Evolutionary conservation across 192 early-diverging fungal species (phyloP).

Genomic region (Backusella tuberculispora): DNA sequence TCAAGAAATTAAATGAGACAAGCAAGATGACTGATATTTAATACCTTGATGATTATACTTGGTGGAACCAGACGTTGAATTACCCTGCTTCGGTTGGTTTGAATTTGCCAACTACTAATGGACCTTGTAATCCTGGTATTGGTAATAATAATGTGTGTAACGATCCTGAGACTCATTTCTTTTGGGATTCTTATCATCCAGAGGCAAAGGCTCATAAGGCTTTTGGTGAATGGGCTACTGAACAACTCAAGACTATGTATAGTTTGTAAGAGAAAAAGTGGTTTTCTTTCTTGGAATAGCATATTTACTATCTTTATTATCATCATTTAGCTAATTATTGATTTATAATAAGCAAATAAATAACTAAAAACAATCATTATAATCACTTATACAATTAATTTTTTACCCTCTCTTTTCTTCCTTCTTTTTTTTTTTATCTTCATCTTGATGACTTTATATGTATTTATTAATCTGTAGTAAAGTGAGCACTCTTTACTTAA

Average conservation of each 20-base stretch:
- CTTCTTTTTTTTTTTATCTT: too few relatives aligned
- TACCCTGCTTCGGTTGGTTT: background rate
- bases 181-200: background rate
- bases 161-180: background rate
- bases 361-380: too few relatives aligned
- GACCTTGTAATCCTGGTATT: background rate
- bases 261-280: background rate
- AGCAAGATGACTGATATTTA: background rate
- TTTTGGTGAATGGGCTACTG: background rate
- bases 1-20: background rate
- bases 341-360: too few relatives aligned
- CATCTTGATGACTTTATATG: too few relatives aligned
- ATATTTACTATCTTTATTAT: too few relatives aligned
- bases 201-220: background rate
- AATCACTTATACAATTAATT: too few relatives aligned
- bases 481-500: too few relatives aligned
- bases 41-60: background rate
- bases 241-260: background rate
- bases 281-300: too few relatives aligned
- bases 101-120: background rate
- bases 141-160: background rate
- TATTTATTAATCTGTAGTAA: too few relatives aligned
- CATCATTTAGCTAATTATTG: too few relatives aligned
- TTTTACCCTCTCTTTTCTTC: too few relatives aligned
- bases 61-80: background rate